phyloP scores from a whole-genome alignment of 768 basidiomycete species.

The Pleurotus platypus region DNA sequence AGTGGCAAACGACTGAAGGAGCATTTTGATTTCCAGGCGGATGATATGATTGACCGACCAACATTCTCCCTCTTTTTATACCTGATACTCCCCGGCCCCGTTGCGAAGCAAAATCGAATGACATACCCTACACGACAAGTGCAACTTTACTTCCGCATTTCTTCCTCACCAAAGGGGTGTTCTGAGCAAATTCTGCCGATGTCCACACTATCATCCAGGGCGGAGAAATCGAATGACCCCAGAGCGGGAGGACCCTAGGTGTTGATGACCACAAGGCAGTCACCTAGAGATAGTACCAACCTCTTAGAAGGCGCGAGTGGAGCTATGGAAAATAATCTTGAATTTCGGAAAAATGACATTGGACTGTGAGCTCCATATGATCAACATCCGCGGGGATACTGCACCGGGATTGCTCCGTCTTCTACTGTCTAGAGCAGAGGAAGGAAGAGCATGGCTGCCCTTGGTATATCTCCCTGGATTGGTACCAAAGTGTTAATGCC shows the following conservation, averaged over 20 bases:
- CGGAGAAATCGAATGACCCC: background rate
- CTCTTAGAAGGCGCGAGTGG: background rate
- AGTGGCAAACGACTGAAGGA: constrained; percentile 22
- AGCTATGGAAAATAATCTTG: background rate
- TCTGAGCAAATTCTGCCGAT: background rate
- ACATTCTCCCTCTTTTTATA: background rate
- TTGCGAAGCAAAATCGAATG: background rate
- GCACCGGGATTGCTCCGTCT: constrained; percentile 6
- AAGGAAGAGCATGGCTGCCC: too few species aligned
- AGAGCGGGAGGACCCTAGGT: background rate
- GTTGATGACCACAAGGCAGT: background rate
- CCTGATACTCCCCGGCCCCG: background rate
- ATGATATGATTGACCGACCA: background rate
- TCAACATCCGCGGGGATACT: background rate
- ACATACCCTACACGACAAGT: too few species aligned
- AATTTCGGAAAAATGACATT: background rate
- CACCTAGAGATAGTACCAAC: too few species aligned
- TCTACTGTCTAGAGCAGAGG: background rate
- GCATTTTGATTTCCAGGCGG: constrained; percentile 17
- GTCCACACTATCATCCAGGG: background rate
- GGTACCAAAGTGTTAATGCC: too few species aligned
- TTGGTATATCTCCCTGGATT: too few species aligned
- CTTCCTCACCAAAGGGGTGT: background rate
- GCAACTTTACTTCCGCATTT: constrained; percentile 2
- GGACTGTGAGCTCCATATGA: constrained; percentile 2